Percentiles rank a stretch among this genome's conserved stretches.
Evolutionary conservation across 139 green algal species (phyloP).

Genomic region (Tetraselmis striata): DNA sequence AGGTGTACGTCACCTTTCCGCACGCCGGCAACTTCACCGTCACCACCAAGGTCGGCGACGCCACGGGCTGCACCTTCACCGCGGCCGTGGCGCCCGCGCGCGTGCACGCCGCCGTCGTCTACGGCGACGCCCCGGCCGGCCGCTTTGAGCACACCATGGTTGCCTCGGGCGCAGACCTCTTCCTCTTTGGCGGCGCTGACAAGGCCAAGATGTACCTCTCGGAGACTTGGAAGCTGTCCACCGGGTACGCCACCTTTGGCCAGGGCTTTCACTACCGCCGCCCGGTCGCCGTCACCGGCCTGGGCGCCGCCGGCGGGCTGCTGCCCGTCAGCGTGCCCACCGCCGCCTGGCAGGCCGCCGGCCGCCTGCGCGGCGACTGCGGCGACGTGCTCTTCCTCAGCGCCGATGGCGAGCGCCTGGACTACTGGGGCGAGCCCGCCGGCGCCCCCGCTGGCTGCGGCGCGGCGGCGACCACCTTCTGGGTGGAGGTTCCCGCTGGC

Average conservation of each 20-base stretch:
- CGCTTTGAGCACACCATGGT: constrained; percentile 26
- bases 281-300: constrained; percentile 1
- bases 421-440: constrained; percentile 12
- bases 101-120: constrained; percentile 1
- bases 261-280: constrained; percentile 7
- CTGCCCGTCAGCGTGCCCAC: constrained; percentile 14
- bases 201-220: constrained; percentile 15
- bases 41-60: neutral
- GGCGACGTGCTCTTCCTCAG: constrained; percentile 19
- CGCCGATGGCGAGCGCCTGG: neutral
- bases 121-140: neutral
- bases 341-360: neutral
- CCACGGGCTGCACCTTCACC: neutral
- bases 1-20: constrained; percentile 9
- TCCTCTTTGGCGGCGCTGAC: constrained; percentile 23
- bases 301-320: constrained; percentile 3
- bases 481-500: constrained; percentile 1
- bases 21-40: constrained; percentile 2
- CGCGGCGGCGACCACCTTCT: constrained; percentile 8
- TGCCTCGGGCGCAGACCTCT: constrained; percentile 7
- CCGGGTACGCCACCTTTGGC: neutral
- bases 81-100: neutral
- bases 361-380: constrained; percentile 15
- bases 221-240: constrained; percentile 23
- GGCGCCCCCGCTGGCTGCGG: constrained; percentile 10